Percentiles rank a stretch among this genome's conserved stretches.
Evolutionary conservation across 1,284 basidiomycete species (phyloP).

Genomic region (Pyrrhoderma noxium): DNA sequence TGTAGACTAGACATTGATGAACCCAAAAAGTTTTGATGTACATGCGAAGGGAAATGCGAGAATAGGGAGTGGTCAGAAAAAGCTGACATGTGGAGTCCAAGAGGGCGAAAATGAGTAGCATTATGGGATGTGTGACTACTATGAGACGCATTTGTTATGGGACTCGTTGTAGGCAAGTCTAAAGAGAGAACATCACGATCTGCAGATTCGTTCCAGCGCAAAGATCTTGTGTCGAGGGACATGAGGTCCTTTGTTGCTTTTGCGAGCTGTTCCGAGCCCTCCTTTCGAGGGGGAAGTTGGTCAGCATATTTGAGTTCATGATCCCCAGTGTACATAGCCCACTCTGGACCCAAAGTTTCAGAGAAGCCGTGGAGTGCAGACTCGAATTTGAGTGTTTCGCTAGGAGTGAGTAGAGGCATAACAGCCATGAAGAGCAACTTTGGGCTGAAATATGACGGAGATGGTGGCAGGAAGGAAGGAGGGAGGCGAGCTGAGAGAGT

Average conservation of each 20-base stretch:
- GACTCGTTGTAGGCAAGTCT: constrained; percentile 1
- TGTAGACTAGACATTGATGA: not conserved
- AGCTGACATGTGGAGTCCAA: constrained; percentile 1
- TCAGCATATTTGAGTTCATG: constrained; percentile 22
- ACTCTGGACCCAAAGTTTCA: constrained; percentile 30
- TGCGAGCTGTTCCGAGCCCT: constrained; percentile 49
- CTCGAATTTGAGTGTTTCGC: constrained; percentile 43
- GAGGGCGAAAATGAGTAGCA: too few relatives aligned
- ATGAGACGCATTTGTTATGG: not conserved
- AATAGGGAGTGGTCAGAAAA: not conserved
- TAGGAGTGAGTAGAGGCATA: constrained; percentile 42
- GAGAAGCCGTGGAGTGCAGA: constrained; percentile 44
- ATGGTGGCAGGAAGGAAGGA: not conserved
- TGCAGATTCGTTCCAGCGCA: constrained; percentile 24
- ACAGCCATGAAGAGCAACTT: constrained; percentile 7
- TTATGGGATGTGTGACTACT: not conserved
- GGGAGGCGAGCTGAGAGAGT: not conserved
- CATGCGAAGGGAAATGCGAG: not conserved
- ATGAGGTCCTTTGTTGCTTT: constrained; percentile 71
- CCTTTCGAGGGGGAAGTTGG: constrained; percentile 22
- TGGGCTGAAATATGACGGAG: not conserved
- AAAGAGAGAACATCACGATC: constrained; percentile 7
- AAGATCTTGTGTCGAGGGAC: constrained; percentile 39
- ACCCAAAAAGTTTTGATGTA: not conserved
- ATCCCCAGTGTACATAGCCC: constrained; percentile 31